Evolutionary conservation across 1,139 yeast species (phyloP), one percentile per base, ranked within the genome.

Genomic region (Hansenula sp.): DNA sequence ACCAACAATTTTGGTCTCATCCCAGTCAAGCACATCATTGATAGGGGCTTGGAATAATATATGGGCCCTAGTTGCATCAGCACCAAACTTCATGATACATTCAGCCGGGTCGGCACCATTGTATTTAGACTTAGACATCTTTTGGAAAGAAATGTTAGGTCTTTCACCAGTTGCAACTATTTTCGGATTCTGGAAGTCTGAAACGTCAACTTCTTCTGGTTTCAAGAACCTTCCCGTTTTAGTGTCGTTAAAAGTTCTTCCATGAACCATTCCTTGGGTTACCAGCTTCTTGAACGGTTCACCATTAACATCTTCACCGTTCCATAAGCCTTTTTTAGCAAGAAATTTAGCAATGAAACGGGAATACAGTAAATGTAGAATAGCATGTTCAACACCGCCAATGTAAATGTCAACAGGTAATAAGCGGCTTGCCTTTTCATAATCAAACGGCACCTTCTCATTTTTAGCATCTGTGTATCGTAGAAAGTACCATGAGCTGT

Each of bases 261-360:
- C 98, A 53, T 91, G 97, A 4, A 93, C 99, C 99, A 93, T 93
- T 15, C 99, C 99, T 61, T 91, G 99, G 2, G 98, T 91, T 2
- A 93, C 82, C 36, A 93, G 70, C 48, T 77, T 78, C 43, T 69
- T 76, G 55, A 93, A 80, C 1, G 99, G 98, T 59, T 93, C 99
- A 31, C 87, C 88, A 12, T 68, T 67, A 41, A 68, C 57, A 15
- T 59, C 59, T 4, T 76, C 70, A 12, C 79, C 80, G 41, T 71
- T 67, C 79, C 83, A 78, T 72, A 81, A 74, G 0, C 83, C 83
- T 41, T 76, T 74, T 28, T 76, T 74, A 11, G 79, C 77, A 41
- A 93, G 63, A 54, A 91, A 89, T 58, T 93, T 93, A 32, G 94
- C 70, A 25, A 93, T 72, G 59, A 93, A 93, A 52, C 99, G 72